Evolutionary conservation across 768 basidiomycete species (phyloP).

Genomic region (Pluteus cervinus): DNA sequence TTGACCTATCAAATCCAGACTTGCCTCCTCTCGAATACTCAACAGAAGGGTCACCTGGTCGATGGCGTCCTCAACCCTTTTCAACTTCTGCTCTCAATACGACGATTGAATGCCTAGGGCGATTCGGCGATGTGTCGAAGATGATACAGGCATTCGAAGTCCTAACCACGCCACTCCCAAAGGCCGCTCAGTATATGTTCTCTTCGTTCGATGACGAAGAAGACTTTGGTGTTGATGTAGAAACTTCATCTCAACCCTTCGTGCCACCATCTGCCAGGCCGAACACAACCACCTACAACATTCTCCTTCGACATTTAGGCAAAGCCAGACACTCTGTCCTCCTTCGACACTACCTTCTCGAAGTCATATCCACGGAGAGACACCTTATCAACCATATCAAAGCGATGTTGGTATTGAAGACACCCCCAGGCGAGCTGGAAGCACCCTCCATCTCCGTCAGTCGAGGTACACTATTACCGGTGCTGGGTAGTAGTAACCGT

Average conservation of each 20-base stretch:
- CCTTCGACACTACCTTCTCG: conserved; percentile 60
- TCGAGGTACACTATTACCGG: conserved; percentile 48
- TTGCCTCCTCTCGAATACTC: conserved; percentile 47
- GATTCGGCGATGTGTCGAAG: conserved; percentile 50
- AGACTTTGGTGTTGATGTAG: conserved; percentile 43
- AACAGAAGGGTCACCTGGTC: conserved; percentile 9
- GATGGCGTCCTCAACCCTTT: conserved; percentile 36
- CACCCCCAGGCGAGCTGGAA: conserved; percentile 27
- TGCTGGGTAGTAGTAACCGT: conserved; percentile 53
- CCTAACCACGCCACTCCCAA: conserved; percentile 65
- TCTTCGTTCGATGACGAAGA: conserved; percentile 66
- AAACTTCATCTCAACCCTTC: conserved; percentile 23
- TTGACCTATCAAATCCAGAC: conserved; percentile 75
- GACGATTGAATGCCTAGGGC: conserved; percentile 65
- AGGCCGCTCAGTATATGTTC: conserved; percentile 38
- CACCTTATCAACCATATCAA: conserved; percentile 24
- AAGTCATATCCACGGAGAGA: conserved; percentile 45
- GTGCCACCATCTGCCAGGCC: conserved; percentile 42
- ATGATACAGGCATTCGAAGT: conserved; percentile 76
- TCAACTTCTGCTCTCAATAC: conserved; percentile 68
- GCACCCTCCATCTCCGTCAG: conserved; percentile 54
- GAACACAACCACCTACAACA: conserved; percentile 62
- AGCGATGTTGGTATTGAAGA: conserved; percentile 19
- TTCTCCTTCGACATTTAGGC: conserved; percentile 55
- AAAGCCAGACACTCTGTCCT: conserved; percentile 41